Evolutionary conservation across 352 stramenopile genomes (phyloP), one percentile per base, ranked within the genome.

Genomic region (Aphanomyces cochlioides): DNA sequence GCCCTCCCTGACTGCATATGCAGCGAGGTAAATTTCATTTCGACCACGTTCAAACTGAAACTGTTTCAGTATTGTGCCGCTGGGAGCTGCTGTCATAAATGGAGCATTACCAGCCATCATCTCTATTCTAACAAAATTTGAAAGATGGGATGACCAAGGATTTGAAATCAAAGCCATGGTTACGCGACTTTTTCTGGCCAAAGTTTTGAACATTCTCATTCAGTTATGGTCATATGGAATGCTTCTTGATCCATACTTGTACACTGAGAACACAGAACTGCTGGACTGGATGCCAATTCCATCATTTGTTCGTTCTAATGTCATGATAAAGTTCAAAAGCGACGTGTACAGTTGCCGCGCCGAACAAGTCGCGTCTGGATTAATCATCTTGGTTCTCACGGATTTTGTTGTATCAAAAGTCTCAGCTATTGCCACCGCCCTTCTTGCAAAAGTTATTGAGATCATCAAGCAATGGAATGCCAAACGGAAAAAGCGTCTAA

Each of bases 151-250:
- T 59, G 80, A 90, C 68, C 77, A 81, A 17, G 85, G 84, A 0
- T 92, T 93, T 72, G 75, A 81, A 15, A 92, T 92, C 74, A 92
- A 94, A 72, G 81, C 83, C 7, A 90, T 92, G 82, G 79, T 93
- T 41, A 91, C 80, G 34, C 81, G 85, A 1, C 58, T 94, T 47
- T 94, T 92, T 58, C 50, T 94, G 48, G 83, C 87, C n/a, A 92
- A 94, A 72, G 83, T 90, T 34, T 75, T 94, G 17, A 94, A 94
- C 59, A 83, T 90, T 1, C 47, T 92, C 15, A 91, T 94, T 56
- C 87, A 94, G 68, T 50, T 94, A 34, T 83, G 85, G 65, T 92
- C 87, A 28, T 92, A 88, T 67, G 75, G 76, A 21, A 69, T 92
- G 34, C 73, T 94, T 7, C 59, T 92, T 6, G 79, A 93, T 19